phyloP scores from a whole-genome alignment of 2,329 filamentous ascomycete genomes.

The Phialophora expanda region DNA sequence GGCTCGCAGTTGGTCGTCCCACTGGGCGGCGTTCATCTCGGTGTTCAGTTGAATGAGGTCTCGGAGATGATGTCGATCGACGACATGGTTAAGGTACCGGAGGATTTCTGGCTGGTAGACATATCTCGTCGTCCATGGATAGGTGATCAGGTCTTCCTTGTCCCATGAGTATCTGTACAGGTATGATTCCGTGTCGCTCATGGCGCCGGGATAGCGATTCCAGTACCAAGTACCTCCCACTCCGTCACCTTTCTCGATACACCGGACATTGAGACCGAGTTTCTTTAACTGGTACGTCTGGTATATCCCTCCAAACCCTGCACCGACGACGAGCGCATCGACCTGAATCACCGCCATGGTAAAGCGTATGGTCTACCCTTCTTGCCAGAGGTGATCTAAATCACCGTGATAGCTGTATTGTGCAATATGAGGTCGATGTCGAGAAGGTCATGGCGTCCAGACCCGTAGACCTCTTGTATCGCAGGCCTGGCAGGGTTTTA shows the following conservation, averaged over 20 bases:
- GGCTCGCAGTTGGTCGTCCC: constrained; percentile 42
- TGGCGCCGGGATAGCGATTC: constrained; percentile 49
- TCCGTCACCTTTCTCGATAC: constrained; percentile 60
- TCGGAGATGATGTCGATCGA: constrained; percentile 49
- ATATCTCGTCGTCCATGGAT: constrained; percentile 42
- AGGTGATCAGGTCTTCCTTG: constrained; percentile 47
- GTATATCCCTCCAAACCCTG: constrained; percentile 52
- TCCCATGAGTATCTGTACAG: constrained; percentile 55
- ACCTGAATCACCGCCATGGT: neutral
- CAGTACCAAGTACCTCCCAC: constrained; percentile 47
- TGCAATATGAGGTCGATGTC: no score
- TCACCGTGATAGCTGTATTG: no score
- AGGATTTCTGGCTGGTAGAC: constrained; percentile 49
- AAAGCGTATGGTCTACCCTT: no score
- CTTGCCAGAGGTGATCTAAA: no score
- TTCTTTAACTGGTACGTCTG: constrained; percentile 59
- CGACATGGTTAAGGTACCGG: constrained; percentile 55
- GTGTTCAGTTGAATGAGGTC: constrained; percentile 54
- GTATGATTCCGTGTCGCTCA: constrained; percentile 50
- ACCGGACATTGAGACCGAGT: constrained; percentile 53
- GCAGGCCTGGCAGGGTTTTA: no score
- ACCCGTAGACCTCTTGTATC: no score
- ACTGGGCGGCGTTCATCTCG: constrained; percentile 50
- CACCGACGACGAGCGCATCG: constrained; percentile 39
- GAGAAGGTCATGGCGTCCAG: no score